Evolutionary conservation across 768 basidiomycete species (phyloP), one percentile per base, ranked within the genome.

Genomic region (Amanita inopinata): DNA sequence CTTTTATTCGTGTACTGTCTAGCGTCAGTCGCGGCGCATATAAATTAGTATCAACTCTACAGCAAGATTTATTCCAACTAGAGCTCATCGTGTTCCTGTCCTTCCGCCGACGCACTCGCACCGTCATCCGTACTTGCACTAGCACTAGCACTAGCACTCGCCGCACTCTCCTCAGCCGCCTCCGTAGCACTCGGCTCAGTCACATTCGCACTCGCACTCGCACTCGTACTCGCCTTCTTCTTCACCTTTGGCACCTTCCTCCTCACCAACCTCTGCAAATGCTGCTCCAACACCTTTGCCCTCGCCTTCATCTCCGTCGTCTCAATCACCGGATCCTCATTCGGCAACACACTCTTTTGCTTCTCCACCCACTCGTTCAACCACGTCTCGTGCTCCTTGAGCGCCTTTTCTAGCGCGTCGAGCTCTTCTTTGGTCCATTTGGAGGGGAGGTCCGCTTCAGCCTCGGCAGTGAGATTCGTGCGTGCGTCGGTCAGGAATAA

Each of bases 361-460:
- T 77, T 80, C 65, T 85, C 82, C 10, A 92, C 82, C 61, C 76
- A 74, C 43, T 76, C 80, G 50, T 78, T 69, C 48, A 97, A 65
- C 96, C 96, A 99, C 19, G 63, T 49, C 61, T 89, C 87, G 52
- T 89, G 81, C 38, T 86, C 85, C 54, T 74, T 75, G 45, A 96
- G 64, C 44, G 78, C 70, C 56, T 70, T 76, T 61, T 92, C 83
- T 12, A 98, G 78, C 2, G 57, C 67, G 43, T 83, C 81, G 11
- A 98, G 70, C 58, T 99, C 96, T n/a, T 80, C 84, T 11, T 67
- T 57, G 0, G 91, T 92, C 78, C 84, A 96, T 56, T 85, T 87
- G 0, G 83, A 79, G 0, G 77, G 78, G 5, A 78, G 61, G 3
- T 71, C 80, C 0, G 67, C 70, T 7, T 70, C 68, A 10, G 69